Evolutionary conservation across 495 filamentous ascomycete genomes (phyloP).

Genomic region (Aspergillus sparsus): DNA sequence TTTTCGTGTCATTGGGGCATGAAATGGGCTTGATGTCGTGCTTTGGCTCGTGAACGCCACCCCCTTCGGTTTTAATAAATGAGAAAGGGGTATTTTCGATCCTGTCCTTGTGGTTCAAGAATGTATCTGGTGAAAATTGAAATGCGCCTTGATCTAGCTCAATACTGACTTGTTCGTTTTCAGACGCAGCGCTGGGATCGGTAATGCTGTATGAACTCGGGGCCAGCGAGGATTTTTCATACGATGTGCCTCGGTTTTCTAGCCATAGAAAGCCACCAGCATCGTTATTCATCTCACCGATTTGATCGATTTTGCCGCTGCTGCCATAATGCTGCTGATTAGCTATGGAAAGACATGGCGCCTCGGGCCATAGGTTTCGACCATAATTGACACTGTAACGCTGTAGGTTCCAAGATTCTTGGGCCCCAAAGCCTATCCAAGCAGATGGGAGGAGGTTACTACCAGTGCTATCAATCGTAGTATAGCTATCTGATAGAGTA

Average conservation of each 20-base stretch:
- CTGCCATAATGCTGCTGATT: conserved; percentile 4
- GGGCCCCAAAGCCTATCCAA: conserved; percentile 11
- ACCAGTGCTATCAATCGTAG: conserved; percentile 6
- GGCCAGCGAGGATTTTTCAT: conserved; percentile 10
- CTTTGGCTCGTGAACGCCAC: background rate
- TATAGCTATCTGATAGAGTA: conserved; percentile 2
- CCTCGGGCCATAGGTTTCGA: conserved; percentile 6
- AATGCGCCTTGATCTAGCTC: background rate
- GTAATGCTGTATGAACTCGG: conserved; percentile 3
- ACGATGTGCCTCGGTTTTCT: background rate
- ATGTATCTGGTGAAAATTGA: background rate
- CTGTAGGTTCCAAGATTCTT: conserved; percentile 6
- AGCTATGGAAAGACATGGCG: background rate
- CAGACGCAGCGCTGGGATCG: background rate
- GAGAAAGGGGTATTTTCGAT: conserved; percentile 1
- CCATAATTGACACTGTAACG: background rate
- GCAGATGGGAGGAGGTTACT: conserved; percentile 6
- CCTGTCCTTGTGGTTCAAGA: background rate
- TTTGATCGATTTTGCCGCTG: conserved; percentile 10
- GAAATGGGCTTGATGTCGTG: conserved; percentile 1
- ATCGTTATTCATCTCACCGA: background rate
- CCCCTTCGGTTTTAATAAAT: background rate
- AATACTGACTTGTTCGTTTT: background rate
- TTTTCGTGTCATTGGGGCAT: conserved; percentile 42
- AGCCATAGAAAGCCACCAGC: conserved; percentile 7